These are phyloP conservation scores for Meyerozyma elateridarum DNA, from an alignment of 1,139 yeast genomes.

Conservation along the genomic window DNA sequence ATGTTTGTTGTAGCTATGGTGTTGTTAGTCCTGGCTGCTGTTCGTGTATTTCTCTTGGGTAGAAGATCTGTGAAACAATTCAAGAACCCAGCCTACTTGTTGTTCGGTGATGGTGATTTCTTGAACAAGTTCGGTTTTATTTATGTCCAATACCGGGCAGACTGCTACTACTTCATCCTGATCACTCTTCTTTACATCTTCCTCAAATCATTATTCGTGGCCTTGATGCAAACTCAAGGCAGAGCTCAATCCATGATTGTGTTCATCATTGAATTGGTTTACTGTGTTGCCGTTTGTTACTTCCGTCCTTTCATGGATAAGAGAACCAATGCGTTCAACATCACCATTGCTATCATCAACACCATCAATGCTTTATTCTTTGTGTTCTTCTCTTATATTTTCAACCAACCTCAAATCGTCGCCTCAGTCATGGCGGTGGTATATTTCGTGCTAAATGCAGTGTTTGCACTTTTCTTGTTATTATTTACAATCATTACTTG, in stretches of 20 bases:
- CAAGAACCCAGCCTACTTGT: slow-evolving; percentile 88
- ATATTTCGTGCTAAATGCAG: slow-evolving; percentile 86
- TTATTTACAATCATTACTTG: slow-evolving; percentile 86
- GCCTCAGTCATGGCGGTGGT: slow-evolving; percentile 90
- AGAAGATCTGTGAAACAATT: slow-evolving; percentile 64
- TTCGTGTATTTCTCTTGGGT: slow-evolving; percentile 68
- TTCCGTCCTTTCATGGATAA: slow-evolving; percentile 91
- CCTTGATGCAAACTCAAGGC: slow-evolving; percentile 76
- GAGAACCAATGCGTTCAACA: slow-evolving; percentile 87
- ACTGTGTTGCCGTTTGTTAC: slow-evolving; percentile 60
- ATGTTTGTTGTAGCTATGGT: slow-evolving; percentile 53
- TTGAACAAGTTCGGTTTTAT: slow-evolving; percentile 89
- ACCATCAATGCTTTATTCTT: slow-evolving; percentile 81
- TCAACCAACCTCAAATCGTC: slow-evolving; percentile 80
- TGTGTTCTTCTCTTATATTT: slow-evolving; percentile 81
- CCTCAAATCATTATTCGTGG: slow-evolving; percentile 77
- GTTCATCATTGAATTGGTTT: slow-evolving; percentile 68
- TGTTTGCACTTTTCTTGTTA: slow-evolving; percentile 75
- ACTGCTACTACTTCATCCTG: slow-evolving; percentile 75
- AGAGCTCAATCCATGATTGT: slow-evolving; percentile 75
- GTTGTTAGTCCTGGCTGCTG: slow-evolving; percentile 68
- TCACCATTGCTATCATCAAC: slow-evolving; percentile 74
- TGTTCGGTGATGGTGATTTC: slow-evolving; percentile 78
- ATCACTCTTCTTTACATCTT: slow-evolving; percentile 63
- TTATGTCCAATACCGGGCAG: slow-evolving; percentile 88